These are phyloP conservation scores for Cytidiella melzeri DNA, from an alignment of 768 basidiomycete genomes.

Conservation along the genomic window DNA sequence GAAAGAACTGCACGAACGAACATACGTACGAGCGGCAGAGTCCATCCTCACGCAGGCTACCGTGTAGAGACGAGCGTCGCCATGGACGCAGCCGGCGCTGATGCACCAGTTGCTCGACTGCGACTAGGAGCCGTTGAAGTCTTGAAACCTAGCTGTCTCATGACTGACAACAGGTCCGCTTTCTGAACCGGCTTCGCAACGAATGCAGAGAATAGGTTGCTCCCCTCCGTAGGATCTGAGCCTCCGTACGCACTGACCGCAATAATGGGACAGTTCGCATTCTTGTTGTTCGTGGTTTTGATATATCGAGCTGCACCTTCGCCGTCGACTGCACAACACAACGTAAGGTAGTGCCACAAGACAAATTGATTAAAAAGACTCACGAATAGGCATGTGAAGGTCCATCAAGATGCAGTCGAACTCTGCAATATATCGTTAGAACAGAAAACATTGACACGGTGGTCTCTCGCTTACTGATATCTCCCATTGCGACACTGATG, in stretches of 20 bases:
- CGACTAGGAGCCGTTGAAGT: conserved; percentile 55
- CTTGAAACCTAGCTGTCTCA: conserved; percentile 90
- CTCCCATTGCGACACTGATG: conserved; percentile 94
- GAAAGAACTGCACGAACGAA: not conserved
- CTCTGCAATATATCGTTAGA: conserved; percentile 43
- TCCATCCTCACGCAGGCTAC: conserved; percentile 3
- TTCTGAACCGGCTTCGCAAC: conserved; percentile 89
- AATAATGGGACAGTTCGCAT: conserved; percentile 87
- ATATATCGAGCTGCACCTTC: conserved; percentile 97
- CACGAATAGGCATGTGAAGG: conserved; percentile 88
- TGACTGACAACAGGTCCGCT: conserved; percentile 68
- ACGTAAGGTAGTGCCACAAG: not conserved
- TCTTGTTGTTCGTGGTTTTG: conserved; percentile 94
- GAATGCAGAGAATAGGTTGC: conserved; percentile 72
- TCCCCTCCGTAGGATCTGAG: conserved; percentile 57
- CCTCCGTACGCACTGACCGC: conserved; percentile 82
- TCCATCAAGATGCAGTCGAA: conserved; percentile 97
- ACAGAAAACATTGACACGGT: too few species aligned
- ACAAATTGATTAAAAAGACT: conserved; percentile 29
- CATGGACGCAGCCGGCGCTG: conserved; percentile 10
- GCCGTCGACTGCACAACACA: conserved; percentile 63
- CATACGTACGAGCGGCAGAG: not conserved
- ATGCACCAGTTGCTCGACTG: conserved; percentile 16
- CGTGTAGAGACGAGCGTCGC: conserved; percentile 2
- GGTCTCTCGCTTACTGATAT: conserved; percentile 75